Conservation (phyloP, 495 filamentous ascomycete species). For the Filosporella fistucella region DNA sequence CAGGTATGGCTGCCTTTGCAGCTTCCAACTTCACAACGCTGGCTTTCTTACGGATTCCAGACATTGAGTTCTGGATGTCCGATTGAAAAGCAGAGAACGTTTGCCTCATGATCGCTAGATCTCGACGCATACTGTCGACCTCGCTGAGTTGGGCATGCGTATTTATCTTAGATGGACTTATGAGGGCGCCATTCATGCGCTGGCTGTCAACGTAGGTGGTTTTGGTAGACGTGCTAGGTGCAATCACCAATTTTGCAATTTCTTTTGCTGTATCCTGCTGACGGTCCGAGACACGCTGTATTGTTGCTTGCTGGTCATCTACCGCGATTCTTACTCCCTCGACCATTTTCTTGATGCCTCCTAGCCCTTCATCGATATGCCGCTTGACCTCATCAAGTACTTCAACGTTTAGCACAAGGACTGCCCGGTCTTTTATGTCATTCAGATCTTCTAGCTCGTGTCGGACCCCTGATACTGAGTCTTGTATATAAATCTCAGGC, state of each 20-base stretch:
- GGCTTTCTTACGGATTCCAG: slow-evolving; percentile 73
- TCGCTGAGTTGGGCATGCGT: slow-evolving; percentile 57
- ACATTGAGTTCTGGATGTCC: slow-evolving; percentile 85
- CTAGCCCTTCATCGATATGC: slow-evolving; percentile 90
- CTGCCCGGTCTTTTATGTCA: slow-evolving; percentile 94
- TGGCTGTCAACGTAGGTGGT: slow-evolving; percentile 5
- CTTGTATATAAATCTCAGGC: slow-evolving; percentile 96
- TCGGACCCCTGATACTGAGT: slow-evolving; percentile 87
- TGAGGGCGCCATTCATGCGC: slow-evolving; percentile 11
- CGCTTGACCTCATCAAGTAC: slow-evolving; percentile 94
- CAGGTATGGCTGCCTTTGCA: slow-evolving; percentile 57
- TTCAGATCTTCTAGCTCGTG: slow-evolving; percentile 91
- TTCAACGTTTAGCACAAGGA: slow-evolving; percentile 91
- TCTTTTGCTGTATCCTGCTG: slow-evolving; percentile 91
- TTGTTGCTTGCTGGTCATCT: slow-evolving; percentile 69
- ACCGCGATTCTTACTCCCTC: slow-evolving; percentile 76
- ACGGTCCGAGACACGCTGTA: slow-evolving; percentile 86
- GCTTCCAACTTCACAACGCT: slow-evolving; percentile 72
- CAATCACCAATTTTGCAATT: slow-evolving; percentile 68
- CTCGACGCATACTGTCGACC: slow-evolving; percentile 77
- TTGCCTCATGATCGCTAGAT: slow-evolving; percentile 88
- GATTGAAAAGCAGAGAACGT: slow-evolving; percentile 88
- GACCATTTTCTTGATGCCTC: slow-evolving; percentile 71
- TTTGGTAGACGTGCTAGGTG: slow-evolving; percentile 6
- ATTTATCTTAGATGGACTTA: slow-evolving; percentile 19